These are phyloP conservation scores for Solanum hybrid DNA, from an alignment of 305 asterid species.

Conservation along the genomic window DNA sequence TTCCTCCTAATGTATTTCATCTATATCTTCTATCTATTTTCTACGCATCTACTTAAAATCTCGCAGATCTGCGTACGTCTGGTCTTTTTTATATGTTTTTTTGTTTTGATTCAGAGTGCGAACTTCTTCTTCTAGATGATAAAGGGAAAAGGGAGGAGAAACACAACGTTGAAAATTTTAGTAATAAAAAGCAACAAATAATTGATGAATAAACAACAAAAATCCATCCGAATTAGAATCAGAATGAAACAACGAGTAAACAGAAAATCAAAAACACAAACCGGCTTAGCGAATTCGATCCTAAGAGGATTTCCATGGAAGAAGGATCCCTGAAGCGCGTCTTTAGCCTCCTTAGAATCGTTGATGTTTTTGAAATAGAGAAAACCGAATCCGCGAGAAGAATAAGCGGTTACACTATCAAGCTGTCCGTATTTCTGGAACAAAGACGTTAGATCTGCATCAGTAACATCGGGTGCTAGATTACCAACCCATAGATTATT, in stretches of 20 bases:
- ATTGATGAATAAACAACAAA: neutral
- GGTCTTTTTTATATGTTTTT: neutral
- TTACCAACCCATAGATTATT: slow-evolving; percentile 88
- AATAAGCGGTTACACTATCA: slow-evolving; percentile 61
- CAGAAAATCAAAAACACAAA: slow-evolving; percentile 42
- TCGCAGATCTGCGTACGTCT: neutral
- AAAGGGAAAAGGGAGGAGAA: neutral
- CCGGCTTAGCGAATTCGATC: slow-evolving; percentile 96
- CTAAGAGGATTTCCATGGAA: slow-evolving; percentile 54
- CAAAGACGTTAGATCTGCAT: slow-evolving; percentile 49
- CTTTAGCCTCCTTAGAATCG: slow-evolving; percentile 63
- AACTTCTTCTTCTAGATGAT: neutral
- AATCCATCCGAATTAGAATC: slow-evolving; percentile 13
- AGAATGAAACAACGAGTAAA: slow-evolving; percentile 5
- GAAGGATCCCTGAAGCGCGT: slow-evolving; percentile 53
- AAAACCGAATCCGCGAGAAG: slow-evolving; percentile 75
- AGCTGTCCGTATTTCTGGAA: slow-evolving; percentile 55
- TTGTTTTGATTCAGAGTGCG: neutral
- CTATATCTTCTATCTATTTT: neutral
- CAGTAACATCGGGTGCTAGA: slow-evolving; percentile 55
- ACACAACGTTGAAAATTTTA: neutral
- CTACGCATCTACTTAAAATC: neutral
- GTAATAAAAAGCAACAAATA: neutral
- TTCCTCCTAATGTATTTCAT: neutral
- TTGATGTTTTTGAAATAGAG: slow-evolving; percentile 53